These are phyloP conservation scores for Dioszegia crocea DNA, from an alignment of 768 basidiomycete species.

Conservation along the genomic window DNA sequence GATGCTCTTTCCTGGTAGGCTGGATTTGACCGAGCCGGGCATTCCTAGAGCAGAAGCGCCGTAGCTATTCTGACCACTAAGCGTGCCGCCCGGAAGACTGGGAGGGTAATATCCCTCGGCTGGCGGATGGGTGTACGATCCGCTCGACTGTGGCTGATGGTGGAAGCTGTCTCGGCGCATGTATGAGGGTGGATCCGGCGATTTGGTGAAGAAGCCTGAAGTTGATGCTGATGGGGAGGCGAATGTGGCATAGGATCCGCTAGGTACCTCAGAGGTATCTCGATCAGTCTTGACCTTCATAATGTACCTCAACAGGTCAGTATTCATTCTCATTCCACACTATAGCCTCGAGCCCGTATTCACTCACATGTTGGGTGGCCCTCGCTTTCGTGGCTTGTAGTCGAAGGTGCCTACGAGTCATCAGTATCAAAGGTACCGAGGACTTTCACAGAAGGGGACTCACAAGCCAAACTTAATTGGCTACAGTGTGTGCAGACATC, in stretches of 20 bases:
- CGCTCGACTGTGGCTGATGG: background rate
- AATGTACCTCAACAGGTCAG: slow-evolving; percentile 23
- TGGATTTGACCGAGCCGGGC: slow-evolving; percentile 4
- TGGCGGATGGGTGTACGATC: background rate
- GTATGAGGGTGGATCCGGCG: background rate
- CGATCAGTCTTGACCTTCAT: slow-evolving; percentile 15
- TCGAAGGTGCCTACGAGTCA: slow-evolving; percentile 64
- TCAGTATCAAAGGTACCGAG: background rate
- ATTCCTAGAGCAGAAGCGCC: background rate
- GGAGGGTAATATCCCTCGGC: slow-evolving; percentile 5
- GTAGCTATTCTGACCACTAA: slow-evolving; percentile 11
- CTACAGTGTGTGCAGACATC: slow-evolving; percentile 26
- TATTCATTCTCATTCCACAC: too few relatives aligned
- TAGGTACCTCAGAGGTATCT: background rate
- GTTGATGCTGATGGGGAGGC: background rate
- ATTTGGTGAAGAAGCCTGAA: too few relatives aligned
- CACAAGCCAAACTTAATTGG: slow-evolving; percentile 24
- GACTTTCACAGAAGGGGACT: background rate
- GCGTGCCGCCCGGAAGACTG: slow-evolving; percentile 6
- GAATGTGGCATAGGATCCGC: background rate
- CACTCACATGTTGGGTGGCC: slow-evolving; percentile 77
- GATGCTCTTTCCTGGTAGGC: background rate
- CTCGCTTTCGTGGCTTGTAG: slow-evolving; percentile 89
- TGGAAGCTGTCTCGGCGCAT: background rate
- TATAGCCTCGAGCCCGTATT: too few relatives aligned